A percentile compares a stretch with the other conserved stretches of the same genome.
Evolutionary conservation across 768 basidiomycete species (phyloP).

Genomic region (Termitomyces sp.): DNA sequence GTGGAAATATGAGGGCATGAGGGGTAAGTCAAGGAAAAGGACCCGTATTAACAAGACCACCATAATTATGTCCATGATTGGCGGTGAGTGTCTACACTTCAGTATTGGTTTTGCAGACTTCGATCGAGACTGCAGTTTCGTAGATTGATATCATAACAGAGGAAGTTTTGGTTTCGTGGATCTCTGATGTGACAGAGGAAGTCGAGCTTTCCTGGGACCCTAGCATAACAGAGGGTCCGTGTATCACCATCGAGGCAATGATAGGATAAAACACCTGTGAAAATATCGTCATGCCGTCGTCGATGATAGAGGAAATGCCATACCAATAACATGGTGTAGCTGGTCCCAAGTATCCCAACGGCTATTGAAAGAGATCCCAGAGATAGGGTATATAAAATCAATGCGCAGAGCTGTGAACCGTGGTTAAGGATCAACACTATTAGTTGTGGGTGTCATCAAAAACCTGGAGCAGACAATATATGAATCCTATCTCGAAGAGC

Average conservation of each 20-base stretch:
- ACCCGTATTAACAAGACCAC: too few relatives aligned
- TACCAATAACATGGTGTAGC: not conserved
- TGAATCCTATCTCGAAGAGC: not conserved
- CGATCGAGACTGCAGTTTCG: too few relatives aligned
- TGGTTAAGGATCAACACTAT: not conserved
- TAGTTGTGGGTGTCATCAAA: not conserved
- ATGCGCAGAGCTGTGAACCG: not conserved
- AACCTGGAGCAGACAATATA: not conserved
- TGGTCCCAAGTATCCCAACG: not conserved
- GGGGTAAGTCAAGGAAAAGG: too few relatives aligned
- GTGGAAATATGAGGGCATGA: too few relatives aligned
- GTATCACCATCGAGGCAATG: not conserved
- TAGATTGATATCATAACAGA: too few relatives aligned
- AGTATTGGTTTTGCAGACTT: too few relatives aligned
- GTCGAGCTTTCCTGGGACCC: not conserved
- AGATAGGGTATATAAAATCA: not conserved
- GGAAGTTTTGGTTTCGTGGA: too few relatives aligned
- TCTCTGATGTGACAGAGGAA: not conserved
- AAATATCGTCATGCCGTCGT: not conserved
- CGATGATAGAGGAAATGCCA: not conserved
- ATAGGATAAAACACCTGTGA: not conserved
- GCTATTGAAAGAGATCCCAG: too few relatives aligned
- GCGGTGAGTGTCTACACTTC: too few relatives aligned
- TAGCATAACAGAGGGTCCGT: not conserved
- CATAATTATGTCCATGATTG: too few relatives aligned